Conservation (phyloP, 2,329 filamentous ascomycete species). For the Colletotrichum tropicicola region DNA sequence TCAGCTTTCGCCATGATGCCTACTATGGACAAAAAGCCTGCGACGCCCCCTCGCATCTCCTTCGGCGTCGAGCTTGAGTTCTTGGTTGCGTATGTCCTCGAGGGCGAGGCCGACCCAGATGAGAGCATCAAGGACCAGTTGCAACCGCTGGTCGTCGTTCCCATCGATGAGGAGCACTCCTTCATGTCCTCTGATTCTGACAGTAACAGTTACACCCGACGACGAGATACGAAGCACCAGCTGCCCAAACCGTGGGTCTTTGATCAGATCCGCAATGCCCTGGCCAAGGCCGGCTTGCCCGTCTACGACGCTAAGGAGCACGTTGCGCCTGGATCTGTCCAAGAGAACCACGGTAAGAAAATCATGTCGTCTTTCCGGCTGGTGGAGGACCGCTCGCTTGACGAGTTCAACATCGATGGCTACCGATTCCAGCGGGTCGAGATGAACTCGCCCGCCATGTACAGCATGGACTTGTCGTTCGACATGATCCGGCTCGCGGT, state of each 20-base stretch:
- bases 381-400: conserved; percentile 4
- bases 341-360: conserved; percentile 1
- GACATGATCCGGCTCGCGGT: conserved; percentile 41
- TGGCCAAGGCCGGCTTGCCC: conserved; percentile 21
- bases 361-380: conserved; percentile 10
- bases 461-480: conserved; percentile 38
- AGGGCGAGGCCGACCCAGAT: conserved; percentile 34
- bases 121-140: conserved; percentile 29
- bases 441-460: conserved; percentile 44
- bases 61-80: conserved; percentile 40
- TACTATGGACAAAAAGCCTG: not conserved
- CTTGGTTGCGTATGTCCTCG: conserved; percentile 30
- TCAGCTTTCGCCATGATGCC: not conserved
- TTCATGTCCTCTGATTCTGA: not conserved
- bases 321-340: conserved; percentile 5
- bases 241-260: too few species aligned
- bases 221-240: too few species aligned
- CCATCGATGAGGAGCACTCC: not conserved
- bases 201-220: too few species aligned
- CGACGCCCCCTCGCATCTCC: conserved; percentile 33
- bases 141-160: conserved; percentile 36
- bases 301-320: not conserved
- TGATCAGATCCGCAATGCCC: not conserved
- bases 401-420: conserved; percentile 10
- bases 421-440: conserved; percentile 39